These are phyloP conservation scores for Phaffia rhodozyma DNA, from an alignment of 1,284 basidiomycete species.

Conservation along the genomic window DNA sequence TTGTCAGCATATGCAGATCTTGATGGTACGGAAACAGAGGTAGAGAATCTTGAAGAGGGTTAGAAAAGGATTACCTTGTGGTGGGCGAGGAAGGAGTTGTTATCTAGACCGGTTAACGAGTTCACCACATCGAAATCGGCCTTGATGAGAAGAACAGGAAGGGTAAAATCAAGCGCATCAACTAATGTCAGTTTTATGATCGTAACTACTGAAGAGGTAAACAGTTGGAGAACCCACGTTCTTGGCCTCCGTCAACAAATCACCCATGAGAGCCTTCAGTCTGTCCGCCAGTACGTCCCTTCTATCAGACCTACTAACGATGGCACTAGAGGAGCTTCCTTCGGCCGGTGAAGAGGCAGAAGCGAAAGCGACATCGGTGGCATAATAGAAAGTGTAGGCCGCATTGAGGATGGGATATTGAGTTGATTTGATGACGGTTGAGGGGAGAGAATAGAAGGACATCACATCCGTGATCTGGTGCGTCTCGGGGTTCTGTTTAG, in stretches of 20 bases:
- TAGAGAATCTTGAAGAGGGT: background rate
- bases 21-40: background rate
- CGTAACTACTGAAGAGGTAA: background rate
- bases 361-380: constrained; percentile 50
- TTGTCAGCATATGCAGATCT: constrained; percentile 16
- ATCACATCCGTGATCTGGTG: constrained; percentile 86
- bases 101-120: constrained; percentile 89
- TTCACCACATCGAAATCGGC: constrained; percentile 93
- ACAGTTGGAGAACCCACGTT: constrained; percentile 28
- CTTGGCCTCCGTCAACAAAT: constrained; percentile 67
- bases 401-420: constrained; percentile 62
- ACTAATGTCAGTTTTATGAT: background rate
- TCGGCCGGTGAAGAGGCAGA: constrained; percentile 21
- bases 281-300: constrained; percentile 54
- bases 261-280: constrained; percentile 58
- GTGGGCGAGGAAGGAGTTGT: constrained; percentile 65
- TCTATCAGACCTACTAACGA: constrained; percentile 43
- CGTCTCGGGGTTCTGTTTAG: constrained; percentile 57
- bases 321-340: constrained; percentile 17
- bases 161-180: background rate
- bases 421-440: constrained; percentile 61
- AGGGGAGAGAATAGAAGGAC: constrained; percentile 94
- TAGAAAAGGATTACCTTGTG: constrained; percentile 48
- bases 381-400: constrained; percentile 90
- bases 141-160: constrained; percentile 26